phyloP scores from a whole-genome alignment of 441 rosid species.

The Melastoma candidum region DNA sequence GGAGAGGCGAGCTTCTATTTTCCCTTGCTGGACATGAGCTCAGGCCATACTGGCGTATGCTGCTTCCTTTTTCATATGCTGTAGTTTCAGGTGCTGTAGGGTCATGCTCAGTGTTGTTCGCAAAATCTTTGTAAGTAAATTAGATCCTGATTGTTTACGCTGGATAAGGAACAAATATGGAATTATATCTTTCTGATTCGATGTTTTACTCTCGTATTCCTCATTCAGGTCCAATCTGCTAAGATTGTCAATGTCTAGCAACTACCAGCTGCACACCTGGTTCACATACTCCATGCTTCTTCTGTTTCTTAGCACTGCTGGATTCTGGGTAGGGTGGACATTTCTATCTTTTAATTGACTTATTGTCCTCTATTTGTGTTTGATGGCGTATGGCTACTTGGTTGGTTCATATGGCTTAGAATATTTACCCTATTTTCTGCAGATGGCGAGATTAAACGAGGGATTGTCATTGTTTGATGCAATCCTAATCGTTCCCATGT shows the following conservation, averaged over 20 bases:
- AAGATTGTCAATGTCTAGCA: constrained; percentile 83
- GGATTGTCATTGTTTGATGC: constrained; percentile 93
- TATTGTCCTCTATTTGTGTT: constrained; percentile 2
- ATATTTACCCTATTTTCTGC: constrained; percentile 21
- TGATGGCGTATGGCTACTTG: not conserved
- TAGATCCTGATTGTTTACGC: not conserved
- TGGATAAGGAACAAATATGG: constrained; percentile 7
- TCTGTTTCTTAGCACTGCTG: constrained; percentile 91
- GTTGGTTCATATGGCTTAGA: constrained; percentile 1
- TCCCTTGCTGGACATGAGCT: constrained; percentile 65
- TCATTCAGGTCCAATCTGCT: constrained; percentile 65
- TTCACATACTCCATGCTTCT: constrained; percentile 93
- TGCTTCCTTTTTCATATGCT: constrained; percentile 95
- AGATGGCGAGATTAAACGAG: constrained; percentile 95
- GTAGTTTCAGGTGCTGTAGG: constrained; percentile 96
- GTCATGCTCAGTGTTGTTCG: constrained; percentile 92
- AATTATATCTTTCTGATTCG: constrained; percentile 3
- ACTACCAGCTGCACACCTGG: constrained; percentile 88
- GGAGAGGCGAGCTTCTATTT: constrained; percentile 80
- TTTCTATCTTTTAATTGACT: not conserved
- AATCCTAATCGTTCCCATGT: constrained; percentile 97
- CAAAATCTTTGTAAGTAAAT: constrained; percentile 87
- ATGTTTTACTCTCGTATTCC: not conserved
- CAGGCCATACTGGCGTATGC: constrained; percentile 69
- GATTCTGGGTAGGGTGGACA: constrained; percentile 70